Evolutionary conservation across 768 basidiomycete species (phyloP), one percentile per base, ranked within the genome.

Genomic region (Russula emetica): DNA sequence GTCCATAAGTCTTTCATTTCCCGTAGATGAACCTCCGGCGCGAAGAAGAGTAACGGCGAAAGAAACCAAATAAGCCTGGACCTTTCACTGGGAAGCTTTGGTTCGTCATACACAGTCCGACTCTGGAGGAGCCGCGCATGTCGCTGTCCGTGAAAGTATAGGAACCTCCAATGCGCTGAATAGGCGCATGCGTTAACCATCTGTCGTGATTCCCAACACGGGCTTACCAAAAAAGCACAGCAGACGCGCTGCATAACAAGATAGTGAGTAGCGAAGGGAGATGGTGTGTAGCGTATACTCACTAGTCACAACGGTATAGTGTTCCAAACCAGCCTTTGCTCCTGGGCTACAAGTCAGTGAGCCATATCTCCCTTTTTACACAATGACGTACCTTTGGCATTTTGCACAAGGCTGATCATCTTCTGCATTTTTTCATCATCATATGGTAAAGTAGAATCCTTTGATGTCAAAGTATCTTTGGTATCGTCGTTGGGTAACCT

Each of bases 381-480:
- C 0, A 26, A 50, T 1, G 10, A 18, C 54, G 24, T 58, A 66
- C 64, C 34, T n/a, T 55, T 63, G 14, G 63, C 63, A 14, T 52
- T 51, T 34, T 38, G 34, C 14, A 63, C 36, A 26, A 66, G 55
- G n/a, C 4, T 13, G 30, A 63, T 52, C 64, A 66, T 66, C 7
- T 18, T 47, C 1, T 53, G 26, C 60, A 66, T 62, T 0, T 11
- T 45, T 22, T 63, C 61, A 6, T 42, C 55, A 26, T 53, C 61
- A n/a, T 63, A 66, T n/a, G 64, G 64, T 2, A 62, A 24, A 58
- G 61, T 61, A n/a, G 64, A 66, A 38, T n/a, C 30, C 30, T 38
- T 57, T 16, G 64, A 62, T 14, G 64, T 66, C 49, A 66, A 9
- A 28, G 14, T 40, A 52, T 66, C 64, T 66, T 22, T 40, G 8